Evolutionary conservation across 805 yeast genomes (phyloP), one percentile per base, ranked within the genome.

Genomic region (Wickerhamiella brachini): DNA sequence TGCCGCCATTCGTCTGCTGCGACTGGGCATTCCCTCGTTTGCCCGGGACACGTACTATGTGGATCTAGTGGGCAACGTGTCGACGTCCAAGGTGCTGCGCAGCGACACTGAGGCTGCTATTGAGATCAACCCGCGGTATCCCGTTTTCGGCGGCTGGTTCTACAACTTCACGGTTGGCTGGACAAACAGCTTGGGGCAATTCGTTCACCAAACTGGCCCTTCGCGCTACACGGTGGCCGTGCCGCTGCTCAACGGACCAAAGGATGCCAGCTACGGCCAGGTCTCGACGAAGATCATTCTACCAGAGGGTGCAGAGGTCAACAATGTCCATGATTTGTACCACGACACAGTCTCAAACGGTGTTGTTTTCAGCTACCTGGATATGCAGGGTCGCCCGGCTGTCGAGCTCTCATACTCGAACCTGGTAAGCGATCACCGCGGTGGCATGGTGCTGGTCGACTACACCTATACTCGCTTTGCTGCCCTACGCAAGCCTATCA

Each of bases 111-210:
- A 42, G 3, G 66, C 74, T 44, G 67, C 69, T 54, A 68, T 86
- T 47, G 70, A 81, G 37, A 65, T 93, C 56, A 78, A 76, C 61
- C 97, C 97, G 51, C 77, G 98, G 65, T 93, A 73, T 71, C 98
- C 98, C n/a, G 65, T 93, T 6, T 85, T 86, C 67, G 98, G 98
- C 47, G 94, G 89, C 44, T 93, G 98, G 98, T 76, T 81, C 61
- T 90, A 87, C 68, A 87, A 90, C 68, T 93, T 86, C 73, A 93
- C 97, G 21, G 67, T 90, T 58, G 97, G 97, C n/a, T 93, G 95
- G 95, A 78, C 81, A 48, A 76, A 79, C 56, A 69, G 72, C 20
- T 67, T 89, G 43, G 61, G 69, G 15, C 68, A 77, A 45, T 81
- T 74, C 57, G 71, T 85, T 49, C 79, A 68, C 58, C 60, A 65